These are phyloP conservation scores for Euclidium syriacum DNA, from an alignment of 345 rosid genomes.

Conservation along the genomic window DNA sequence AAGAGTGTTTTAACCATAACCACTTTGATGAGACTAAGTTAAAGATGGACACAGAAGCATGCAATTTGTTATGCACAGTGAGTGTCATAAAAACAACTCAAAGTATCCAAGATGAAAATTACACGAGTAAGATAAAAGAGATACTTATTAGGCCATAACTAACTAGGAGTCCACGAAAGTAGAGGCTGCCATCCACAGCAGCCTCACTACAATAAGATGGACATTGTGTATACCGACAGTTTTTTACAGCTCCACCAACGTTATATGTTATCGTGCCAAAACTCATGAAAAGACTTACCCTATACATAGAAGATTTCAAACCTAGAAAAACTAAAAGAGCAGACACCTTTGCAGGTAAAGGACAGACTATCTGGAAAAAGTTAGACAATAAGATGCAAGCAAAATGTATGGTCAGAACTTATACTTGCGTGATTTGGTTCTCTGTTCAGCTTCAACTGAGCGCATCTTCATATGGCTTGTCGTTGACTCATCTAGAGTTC, in stretches of 20 bases:
- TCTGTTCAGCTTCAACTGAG: constrained; percentile 93
- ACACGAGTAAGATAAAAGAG: background rate
- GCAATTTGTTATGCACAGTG: constrained; percentile 4
- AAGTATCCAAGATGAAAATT: background rate
- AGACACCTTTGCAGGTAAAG: constrained; percentile 18
- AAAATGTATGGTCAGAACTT: constrained; percentile 22
- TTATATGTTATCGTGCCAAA: constrained; percentile 2
- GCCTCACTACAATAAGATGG: constrained; percentile 8
- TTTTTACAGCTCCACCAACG: constrained; percentile 8
- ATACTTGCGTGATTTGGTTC: constrained; percentile 77
- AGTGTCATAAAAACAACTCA: constrained; percentile 1
- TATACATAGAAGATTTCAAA: constrained; percentile 9
- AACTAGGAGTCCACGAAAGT: constrained; percentile 5
- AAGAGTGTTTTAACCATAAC: constrained; percentile 5
- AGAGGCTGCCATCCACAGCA: constrained; percentile 6
- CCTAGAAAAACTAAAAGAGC: constrained; percentile 6
- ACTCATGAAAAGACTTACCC: constrained; percentile 12
- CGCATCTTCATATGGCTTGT: constrained; percentile 87
- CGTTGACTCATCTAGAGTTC: constrained; percentile 85
- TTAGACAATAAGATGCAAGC: constrained; percentile 14
- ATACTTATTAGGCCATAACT: constrained; percentile 6
- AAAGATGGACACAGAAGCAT: constrained; percentile 5
- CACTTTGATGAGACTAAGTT: constrained; percentile 7
- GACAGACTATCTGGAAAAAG: constrained; percentile 1
- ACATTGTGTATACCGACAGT: constrained; percentile 3